Evolutionary conservation across 2,329 filamentous ascomycete genomes (phyloP), one percentile per base, ranked within the genome.

Genomic region (Arthrobotrys sinensis): DNA sequence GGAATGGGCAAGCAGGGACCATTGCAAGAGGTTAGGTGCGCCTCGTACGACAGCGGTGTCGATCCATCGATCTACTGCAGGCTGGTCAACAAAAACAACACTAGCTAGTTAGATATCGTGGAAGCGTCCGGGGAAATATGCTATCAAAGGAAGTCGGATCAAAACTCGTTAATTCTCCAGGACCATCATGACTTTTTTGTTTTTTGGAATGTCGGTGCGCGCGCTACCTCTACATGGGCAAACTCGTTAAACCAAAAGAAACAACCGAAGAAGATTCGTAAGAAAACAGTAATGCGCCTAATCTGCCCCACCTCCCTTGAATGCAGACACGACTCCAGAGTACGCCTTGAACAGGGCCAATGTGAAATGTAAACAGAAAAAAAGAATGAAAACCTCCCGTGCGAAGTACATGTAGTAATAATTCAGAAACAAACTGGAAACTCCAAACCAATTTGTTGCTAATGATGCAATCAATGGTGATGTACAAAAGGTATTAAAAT

Each of bases 311-410:
- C 57, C 48, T 55, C 64, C 64, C 36, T 43, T 64, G 36, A 55
- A 64, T 71, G 60, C 57, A 55, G 43, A 53, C 57, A 46, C 43
- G 46, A 71, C 73, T 66, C 73, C 76, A 68, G 55, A 55, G 82
- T 84, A 50, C 85, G 84, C 6, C 71, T 46, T 28, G 36, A 77
- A 72, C 48, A 16, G 28, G 38, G 65, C 50, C 36, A 60, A 28
- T 60, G 53, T 34, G 53, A 60, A 55, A 60, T 40, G 19, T 45
- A 57, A 71, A 70, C 34, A 75, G 66, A 60, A 38, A 66, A 80
- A 38, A 75, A 75, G 68, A 67, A 69, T 14, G 62, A 65, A 81
- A 68, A 53, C 68, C 76, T 68, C 57, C 55, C 48, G 52, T 66
- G 63, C 36, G 52, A 38, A 46, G 46, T 60, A 40, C 16, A 52